Evolutionary conservation across 768 basidiomycete species (phyloP), one percentile per base, ranked within the genome.

Genomic region (Strobilomyces confusus): DNA sequence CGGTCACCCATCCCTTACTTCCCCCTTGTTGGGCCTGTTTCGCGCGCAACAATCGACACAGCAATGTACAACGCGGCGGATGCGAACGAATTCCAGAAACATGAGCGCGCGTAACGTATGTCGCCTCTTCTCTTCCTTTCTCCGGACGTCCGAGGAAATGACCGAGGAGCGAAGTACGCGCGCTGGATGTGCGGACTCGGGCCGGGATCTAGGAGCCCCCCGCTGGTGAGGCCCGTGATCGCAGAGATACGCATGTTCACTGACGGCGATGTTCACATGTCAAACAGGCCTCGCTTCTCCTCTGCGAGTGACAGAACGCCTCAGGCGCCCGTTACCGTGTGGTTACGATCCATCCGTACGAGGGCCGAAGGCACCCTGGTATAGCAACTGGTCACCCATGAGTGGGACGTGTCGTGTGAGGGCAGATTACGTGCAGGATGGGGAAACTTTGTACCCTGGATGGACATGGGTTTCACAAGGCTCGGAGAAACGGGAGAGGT

Each of bases 71-170:
- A 29, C 29, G 44, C 54, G 36, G 43, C 41, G 48, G 58, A 47
- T 30, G 32, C 44, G 33, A 17, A 44, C 22, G 25, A n/a, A 1
- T 25, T 49, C 38, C 40, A 30, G 49, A 49, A 49, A 14, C 45
- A 33, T 26, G 52, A 44, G 46, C 42, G 48, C 48, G 59, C 48
- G 48, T 56, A 57, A 37, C 36, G n/a, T 54, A 53, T 49, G 52
- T 46, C 9, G 22, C 17, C 4, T 36, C 29, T 19, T 29, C 19
- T 20, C 53, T 54, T 55, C 41, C 41, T 42, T 55, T 45, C 49
- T 52, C 52, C 61, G 63, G 33, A 54, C 30, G 9, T 64, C 63
- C 63, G 63, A 64, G 63, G 63, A 40, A 41, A 52, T 52, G 52
- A 43, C 30, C 6, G 33, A 42, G 44, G 44, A 29, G 29, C 33